Conservation (phyloP, 257 asterid genomes). For the Salvia miltiorrhiza region DNA sequence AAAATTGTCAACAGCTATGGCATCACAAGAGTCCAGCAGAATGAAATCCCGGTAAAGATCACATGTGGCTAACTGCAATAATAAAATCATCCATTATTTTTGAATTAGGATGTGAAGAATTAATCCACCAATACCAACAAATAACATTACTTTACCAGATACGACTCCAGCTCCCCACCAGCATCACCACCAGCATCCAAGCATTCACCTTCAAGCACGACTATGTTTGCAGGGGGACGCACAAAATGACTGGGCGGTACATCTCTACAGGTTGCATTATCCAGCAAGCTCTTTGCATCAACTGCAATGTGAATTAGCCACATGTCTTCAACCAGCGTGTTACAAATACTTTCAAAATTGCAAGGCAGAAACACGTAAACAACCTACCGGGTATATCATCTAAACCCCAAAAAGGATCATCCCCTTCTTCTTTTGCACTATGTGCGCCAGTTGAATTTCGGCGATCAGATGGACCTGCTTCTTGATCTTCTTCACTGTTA, state of each 20-base stretch:
- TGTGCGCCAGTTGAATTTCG: slow-evolving; percentile 35
- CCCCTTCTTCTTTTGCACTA: slow-evolving; percentile 42
- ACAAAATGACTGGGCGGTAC: slow-evolving; percentile 38
- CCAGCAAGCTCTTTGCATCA: slow-evolving; percentile 68
- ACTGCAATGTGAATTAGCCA: slow-evolving; percentile 43
- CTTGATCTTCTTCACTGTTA: slow-evolving; percentile 63
- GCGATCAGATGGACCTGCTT: slow-evolving; percentile 36
- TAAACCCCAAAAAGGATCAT: slow-evolving; percentile 73
- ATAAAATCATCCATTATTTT: slow-evolving; percentile 10
- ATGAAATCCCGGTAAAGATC: slow-evolving; percentile 87
- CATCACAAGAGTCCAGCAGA: slow-evolving; percentile 76
- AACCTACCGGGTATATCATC: slow-evolving; percentile 76
- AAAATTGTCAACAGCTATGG: slow-evolving; percentile 56
- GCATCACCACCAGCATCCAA: slow-evolving; percentile 69
- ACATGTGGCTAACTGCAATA: slow-evolving; percentile 72
- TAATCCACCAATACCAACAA: not conserved
- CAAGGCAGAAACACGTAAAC: slow-evolving; percentile 20
- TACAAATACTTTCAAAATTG: slow-evolving; percentile 4
- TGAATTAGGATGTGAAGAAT: slow-evolving; percentile 7
- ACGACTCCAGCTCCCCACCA: slow-evolving; percentile 96
- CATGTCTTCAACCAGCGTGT: slow-evolving; percentile 9
- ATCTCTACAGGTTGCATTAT: slow-evolving; percentile 41
- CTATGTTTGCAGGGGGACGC: slow-evolving; percentile 90
- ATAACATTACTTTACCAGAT: slow-evolving; percentile 55
- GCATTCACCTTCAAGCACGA: slow-evolving; percentile 97